Evolutionary conservation across 345 rosid genomes (phyloP).

Genomic region (Eutrema heterophyllum): DNA sequence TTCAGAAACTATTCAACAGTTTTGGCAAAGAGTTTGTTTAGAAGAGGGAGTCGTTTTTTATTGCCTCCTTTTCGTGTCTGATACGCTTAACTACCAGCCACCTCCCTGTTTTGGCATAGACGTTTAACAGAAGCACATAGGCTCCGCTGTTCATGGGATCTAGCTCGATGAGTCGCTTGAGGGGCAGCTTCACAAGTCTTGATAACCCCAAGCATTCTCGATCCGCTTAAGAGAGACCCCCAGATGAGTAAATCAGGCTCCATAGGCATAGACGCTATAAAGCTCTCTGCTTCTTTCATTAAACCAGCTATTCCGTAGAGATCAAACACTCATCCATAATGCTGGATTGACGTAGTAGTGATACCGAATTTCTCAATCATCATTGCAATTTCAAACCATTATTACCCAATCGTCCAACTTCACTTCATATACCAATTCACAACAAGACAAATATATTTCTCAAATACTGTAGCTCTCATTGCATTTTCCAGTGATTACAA

Average conservation of each 20-base stretch:
- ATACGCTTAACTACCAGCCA: too few relatives aligned
- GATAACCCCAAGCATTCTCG: constrained; percentile 39
- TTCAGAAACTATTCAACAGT: too few relatives aligned
- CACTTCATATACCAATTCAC: too few relatives aligned
- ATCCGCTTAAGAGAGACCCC: constrained; percentile 49
- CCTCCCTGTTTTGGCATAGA: too few relatives aligned
- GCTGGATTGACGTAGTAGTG: constrained; percentile 36
- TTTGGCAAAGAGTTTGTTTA: too few relatives aligned
- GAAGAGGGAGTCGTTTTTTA: too few relatives aligned
- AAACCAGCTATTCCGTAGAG: constrained; percentile 49
- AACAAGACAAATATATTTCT: too few relatives aligned
- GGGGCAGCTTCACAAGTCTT: constrained; percentile 38
- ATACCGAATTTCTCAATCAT: constrained; percentile 38
- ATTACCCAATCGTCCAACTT: too few relatives aligned
- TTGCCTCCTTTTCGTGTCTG: too few relatives aligned
- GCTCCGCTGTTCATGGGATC: constrained; percentile 41
- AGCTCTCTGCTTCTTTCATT: constrained; percentile 36
- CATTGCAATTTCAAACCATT: too few relatives aligned
- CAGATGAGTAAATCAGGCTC: constrained; percentile 48
- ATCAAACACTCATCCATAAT: constrained; percentile 52
- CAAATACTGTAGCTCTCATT: too few relatives aligned
- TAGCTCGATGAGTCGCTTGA: constrained; percentile 34
- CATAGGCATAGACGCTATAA: constrained; percentile 40
- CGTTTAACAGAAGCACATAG: too few relatives aligned
- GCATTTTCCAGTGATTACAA: neutral